These are phyloP conservation scores for Thelonectria olida DNA, from an alignment of 2,329 filamentous ascomycete species.

Conservation along the genomic window DNA sequence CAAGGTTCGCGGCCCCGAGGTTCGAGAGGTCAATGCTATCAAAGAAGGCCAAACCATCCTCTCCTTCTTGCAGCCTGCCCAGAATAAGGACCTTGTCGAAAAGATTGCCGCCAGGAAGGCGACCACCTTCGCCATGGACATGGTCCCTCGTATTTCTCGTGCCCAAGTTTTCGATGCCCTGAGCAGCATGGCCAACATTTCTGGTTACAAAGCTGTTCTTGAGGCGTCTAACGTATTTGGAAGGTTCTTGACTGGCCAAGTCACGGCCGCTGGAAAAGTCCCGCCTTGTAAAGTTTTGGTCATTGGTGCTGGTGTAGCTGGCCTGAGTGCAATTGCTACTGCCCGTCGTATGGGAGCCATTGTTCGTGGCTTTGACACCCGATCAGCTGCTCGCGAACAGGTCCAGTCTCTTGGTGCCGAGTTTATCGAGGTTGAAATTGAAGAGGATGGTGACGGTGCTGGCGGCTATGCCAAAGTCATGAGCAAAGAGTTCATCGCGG, in stretches of 20 bases:
- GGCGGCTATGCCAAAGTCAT: slow-evolving; percentile 94
- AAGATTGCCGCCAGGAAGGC: slow-evolving; percentile 75
- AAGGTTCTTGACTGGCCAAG: slow-evolving; percentile 87
- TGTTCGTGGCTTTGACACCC: slow-evolving; percentile 90
- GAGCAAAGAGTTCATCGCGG: slow-evolving; percentile 92
- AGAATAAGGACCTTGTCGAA: slow-evolving; percentile 80
- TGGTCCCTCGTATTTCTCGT: slow-evolving; percentile 88
- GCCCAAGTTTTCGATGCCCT: slow-evolving; percentile 90
- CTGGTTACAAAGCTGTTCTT: slow-evolving; percentile 90
- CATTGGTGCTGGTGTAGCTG: slow-evolving; percentile 90
- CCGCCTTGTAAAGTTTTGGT: slow-evolving; percentile 90
- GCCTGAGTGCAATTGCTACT: slow-evolving; percentile 87
- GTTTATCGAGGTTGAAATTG: slow-evolving; percentile 85
- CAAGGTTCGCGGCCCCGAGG: slow-evolving; percentile 81
- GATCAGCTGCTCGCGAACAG: slow-evolving; percentile 86
- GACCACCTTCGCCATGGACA: slow-evolving; percentile 90
- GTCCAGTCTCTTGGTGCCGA: slow-evolving; percentile 91
- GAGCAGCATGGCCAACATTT: slow-evolving; percentile 94
- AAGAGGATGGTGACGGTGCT: slow-evolving; percentile 85
- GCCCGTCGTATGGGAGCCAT: slow-evolving; percentile 88
- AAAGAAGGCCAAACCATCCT: slow-evolving; percentile 78
- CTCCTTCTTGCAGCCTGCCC: slow-evolving; percentile 83
- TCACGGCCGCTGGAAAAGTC: slow-evolving; percentile 90
- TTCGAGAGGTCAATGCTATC: slow-evolving; percentile 74
- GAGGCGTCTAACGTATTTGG: slow-evolving; percentile 92